Base-by-base conservation (phyloP, 805 yeast genomes). In the Metschnikowia santaceciliae region DNA sequence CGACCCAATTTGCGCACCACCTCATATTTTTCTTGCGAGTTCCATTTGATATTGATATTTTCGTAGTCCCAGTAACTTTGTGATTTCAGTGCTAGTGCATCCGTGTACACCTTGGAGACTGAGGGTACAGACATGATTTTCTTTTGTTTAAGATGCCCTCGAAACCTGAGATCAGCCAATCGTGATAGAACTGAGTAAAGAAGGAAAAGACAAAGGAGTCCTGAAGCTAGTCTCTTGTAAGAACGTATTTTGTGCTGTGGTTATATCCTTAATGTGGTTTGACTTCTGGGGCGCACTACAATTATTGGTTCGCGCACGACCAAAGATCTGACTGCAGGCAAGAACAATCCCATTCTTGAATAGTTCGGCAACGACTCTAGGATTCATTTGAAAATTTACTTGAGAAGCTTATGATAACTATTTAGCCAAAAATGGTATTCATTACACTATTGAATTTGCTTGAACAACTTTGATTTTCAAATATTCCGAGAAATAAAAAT, bases 1-100 rank as follows among this genome's bases (percentile, higher is more conserved):
- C 97, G 79, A 10, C 97, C 97, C 46, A 91, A 79, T 66, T 90
- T 90, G 54, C 82, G 81, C 37, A 86, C 77, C 43, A 90, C 84
- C 70, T 91, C 97, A 67, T 90, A 90, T 63, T 86, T 83, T n/a
- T 83, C 80, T 57, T 88, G 95, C 40, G 81, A 75, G 35, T 94
- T 90, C 96, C 97, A 90, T 57, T 81, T 81, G 54, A 91, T 83
- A 37, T 80, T 78, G 46, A 85, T 80, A 61, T 80, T 81, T 57
- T 80, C 84, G 55, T 75, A 66, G 70, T 91, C 96, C 92, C 96
- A 91, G 70, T 88, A 91, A 53, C 81, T 80, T 64, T 81, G 83
- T 34, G 95, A 91, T 69, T 88, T 85, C 46, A 79, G 71, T 39
- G 80, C 78, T 62, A 90, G 86, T 34, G 84, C 96, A 68, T 90